Evolutionary conservation across 768 basidiomycete genomes (phyloP).

Genomic region (Calocybe indica): DNA sequence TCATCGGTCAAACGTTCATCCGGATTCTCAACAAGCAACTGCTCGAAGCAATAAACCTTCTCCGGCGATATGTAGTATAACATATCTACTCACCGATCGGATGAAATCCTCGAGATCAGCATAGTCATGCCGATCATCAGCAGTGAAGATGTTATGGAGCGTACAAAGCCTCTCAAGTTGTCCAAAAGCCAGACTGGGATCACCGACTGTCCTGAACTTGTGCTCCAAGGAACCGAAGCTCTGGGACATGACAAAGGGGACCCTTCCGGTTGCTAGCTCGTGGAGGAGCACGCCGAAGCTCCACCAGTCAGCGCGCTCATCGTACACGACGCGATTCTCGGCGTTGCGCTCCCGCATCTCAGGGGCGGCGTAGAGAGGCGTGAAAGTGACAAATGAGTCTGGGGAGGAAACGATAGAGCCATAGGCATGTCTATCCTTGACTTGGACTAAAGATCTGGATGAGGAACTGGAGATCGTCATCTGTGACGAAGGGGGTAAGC

Average conservation of each 20-base stretch:
- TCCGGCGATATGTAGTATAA: not conserved
- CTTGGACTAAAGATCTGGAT: too few relatives aligned
- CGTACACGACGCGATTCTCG: conserved; percentile 21
- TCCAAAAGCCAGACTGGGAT: conserved; percentile 17
- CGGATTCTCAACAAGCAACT: conserved; percentile 22
- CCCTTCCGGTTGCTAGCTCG: conserved; percentile 23
- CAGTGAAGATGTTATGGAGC: not conserved
- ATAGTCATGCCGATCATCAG: conserved; percentile 2
- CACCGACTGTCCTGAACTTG: conserved; percentile 10
- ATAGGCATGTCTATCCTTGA: not conserved
- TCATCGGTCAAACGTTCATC: conserved; percentile 20
- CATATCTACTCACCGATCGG: conserved; percentile 14
- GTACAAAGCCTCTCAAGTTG: conserved; percentile 12
- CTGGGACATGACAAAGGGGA: conserved; percentile 10
- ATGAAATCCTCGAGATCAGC: conserved; percentile 15
- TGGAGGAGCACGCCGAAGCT: conserved; percentile 26
- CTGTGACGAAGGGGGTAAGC: conserved; percentile 11
- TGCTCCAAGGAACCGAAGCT: not conserved
- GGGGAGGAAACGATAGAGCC: conserved; percentile 15
- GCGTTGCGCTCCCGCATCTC: conserved; percentile 21
- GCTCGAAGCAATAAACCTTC: not conserved
- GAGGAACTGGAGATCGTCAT: not conserved
- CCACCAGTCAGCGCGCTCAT: conserved; percentile 30
- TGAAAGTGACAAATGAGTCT: conserved; percentile 22
- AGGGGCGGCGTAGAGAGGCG: conserved; percentile 29